Base-by-base conservation (phyloP, 2,329 filamentous ascomycete genomes). In the Epichloe bromicola region DNA sequence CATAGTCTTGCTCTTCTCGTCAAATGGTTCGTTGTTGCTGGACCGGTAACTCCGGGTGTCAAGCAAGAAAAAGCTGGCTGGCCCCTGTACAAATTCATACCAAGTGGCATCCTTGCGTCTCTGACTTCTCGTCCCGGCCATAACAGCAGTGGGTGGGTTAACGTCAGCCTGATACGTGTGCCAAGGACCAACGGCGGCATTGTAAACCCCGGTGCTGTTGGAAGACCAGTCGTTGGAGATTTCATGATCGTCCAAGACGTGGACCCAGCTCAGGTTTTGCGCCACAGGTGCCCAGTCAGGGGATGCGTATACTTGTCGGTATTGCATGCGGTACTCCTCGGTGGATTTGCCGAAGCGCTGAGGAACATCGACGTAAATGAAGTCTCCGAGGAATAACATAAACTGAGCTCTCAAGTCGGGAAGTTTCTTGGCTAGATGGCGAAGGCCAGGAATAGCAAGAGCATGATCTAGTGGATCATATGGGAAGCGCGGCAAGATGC, bases 241-340 rank as follows among this genome's bases (percentile, higher is more conserved):
- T 64, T 98, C 93, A 61, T 98, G 93, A 64, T 98, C 93, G 62
- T 98, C 93, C 6, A 96, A 78, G 2, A 95, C 90, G 62, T 98
- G 93, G 43, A 97, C 88, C 93, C 93, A 98, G 59, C 90, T 94
- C n/a, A 97, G 72, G 51, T 88, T 83, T 58, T 85, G 75, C 1
- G 81, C 81, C 11, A 86, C 82, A 0, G 80, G 71, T 1, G 79
- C 74, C 93, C 93, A 98, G 57, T 95, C 91, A 0, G 91, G 91
- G 2, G 90, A 95, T 0, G 88, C 85, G 62, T 98, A 98, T n/a
- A 96, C 83, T 59, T 94, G 88, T 19, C 91, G 83, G 63, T 98
- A 98, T 63, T 96, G 89, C 62, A 88, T 81, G 47, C 90, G 80
- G 65, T 96, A 98, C 60, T 89, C 82, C 50, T 87, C 82, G 1